Conservation (phyloP, 129 eudicot species). For the Chrysanthemum lavandulifolium region DNA sequence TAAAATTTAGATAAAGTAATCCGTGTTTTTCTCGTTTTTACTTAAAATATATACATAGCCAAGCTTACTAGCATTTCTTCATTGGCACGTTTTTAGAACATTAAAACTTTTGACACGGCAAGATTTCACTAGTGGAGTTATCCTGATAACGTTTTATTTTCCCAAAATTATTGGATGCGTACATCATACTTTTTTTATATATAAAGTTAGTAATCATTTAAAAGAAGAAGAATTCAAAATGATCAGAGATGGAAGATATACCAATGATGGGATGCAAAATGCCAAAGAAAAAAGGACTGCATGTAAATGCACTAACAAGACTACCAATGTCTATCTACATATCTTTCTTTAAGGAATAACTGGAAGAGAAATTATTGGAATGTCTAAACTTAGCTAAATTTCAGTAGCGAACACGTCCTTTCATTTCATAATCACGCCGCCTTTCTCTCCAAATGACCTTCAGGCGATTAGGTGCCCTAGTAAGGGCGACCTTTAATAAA, state of each 20-base stretch:
- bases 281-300: constrained; percentile 25
- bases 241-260: constrained; percentile 23
- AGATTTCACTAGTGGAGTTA: constrained; percentile 13
- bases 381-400: too few relatives aligned
- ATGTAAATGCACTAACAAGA: constrained; percentile 9
- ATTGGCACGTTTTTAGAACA: constrained; percentile 11
- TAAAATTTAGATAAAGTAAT: not conserved
- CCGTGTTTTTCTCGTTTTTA: constrained; percentile 3
- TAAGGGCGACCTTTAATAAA: too few relatives aligned
- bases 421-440: too few relatives aligned
- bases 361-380: too few relatives aligned
- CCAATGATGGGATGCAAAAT: constrained; percentile 28
- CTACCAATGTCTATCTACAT: constrained; percentile 19
- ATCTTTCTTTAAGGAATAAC: too few relatives aligned
- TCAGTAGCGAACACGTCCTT: too few relatives aligned
- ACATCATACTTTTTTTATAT: constrained; percentile 18
- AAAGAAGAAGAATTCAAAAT: constrained; percentile 29
- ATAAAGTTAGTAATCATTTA: not conserved
- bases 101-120: constrained; percentile 6
- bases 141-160: constrained; percentile 23
- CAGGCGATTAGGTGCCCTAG: too few relatives aligned
- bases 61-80: not conserved
- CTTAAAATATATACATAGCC: constrained; percentile 3
- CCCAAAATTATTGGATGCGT: constrained; percentile 30
- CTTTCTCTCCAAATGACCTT: too few relatives aligned